Evolutionary conservation across 306 rosid species (phyloP).

Genomic region (Medicago ruthenica): DNA sequence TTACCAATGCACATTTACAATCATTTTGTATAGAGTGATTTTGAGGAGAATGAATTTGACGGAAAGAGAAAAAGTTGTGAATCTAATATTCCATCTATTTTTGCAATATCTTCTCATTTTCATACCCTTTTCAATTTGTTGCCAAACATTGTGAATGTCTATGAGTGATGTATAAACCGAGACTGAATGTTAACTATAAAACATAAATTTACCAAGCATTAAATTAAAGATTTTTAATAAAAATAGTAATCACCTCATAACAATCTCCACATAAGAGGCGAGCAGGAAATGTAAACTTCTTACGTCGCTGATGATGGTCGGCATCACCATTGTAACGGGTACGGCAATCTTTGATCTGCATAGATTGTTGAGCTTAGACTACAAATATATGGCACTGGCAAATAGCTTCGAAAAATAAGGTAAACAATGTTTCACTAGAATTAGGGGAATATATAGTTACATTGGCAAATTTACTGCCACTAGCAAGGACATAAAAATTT

Average conservation of each 20-base stretch:
- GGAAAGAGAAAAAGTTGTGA: not conserved
- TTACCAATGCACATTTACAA: not conserved
- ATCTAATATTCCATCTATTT: conserved; percentile 6
- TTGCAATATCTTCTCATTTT: not conserved
- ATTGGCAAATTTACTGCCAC: conserved; percentile 16
- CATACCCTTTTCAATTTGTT: not conserved
- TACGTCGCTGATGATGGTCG: conserved; percentile 91
- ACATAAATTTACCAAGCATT: conserved; percentile 29
- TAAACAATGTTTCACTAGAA: conserved; percentile 21
- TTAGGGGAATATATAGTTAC: not conserved
- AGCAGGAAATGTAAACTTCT: conserved; percentile 92
- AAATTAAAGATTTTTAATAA: conserved; percentile 13
- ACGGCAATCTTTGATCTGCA: conserved; percentile 95
- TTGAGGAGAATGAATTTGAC: not conserved
- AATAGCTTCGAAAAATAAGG: conserved; percentile 37
- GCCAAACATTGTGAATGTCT: not conserved
- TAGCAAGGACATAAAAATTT: not conserved
- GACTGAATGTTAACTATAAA: conserved; percentile 19
- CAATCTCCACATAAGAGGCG: conserved; percentile 96
- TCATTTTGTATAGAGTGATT: not conserved
- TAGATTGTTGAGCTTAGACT: conserved; percentile 35
- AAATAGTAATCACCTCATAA: conserved; percentile 71
- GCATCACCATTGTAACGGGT: conserved; percentile 98
- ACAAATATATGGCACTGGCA: conserved; percentile 33
- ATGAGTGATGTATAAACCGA: not conserved